Base-by-base conservation (phyloP, 345 rosid species). In the Aurinia saxatilis region DNA sequence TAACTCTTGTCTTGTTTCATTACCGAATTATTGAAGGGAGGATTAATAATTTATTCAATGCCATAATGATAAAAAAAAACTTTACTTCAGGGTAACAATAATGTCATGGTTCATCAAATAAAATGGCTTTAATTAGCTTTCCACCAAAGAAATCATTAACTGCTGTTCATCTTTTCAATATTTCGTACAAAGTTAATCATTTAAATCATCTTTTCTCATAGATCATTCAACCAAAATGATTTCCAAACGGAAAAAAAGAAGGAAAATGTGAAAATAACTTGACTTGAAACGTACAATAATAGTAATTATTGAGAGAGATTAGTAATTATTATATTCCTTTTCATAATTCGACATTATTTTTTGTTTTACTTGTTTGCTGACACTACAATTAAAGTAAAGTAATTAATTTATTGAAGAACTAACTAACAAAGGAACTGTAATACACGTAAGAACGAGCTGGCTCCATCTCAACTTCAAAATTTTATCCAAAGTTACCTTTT, bases 381-480 rank as follows among this genome's bases (percentile, higher is more conserved):
- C 40, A 45, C 19, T 13, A 38, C n/a, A 61, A 37, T 27, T 61
- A 70, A 61, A 53, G 39, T n/a, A 54, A 56, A 40, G 8, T 16
- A 5, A 55, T 12, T 37, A 33, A 71, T 33, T 71, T 4, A 6
- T 31, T 17, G 6, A 40, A 35, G 31, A 71, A 56, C 16, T 17
- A 48, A 63, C 49, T 17, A 64, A 50, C 41, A 21, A 71, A 71
- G 47, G 19, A 71, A 63, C 48, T 13, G 7, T 21, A 25, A 30
- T 54, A 70, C 69, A 56, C 59, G 63, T 56, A 21, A 40, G 69
- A 48, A 49, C 39, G n/a, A 6, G 65, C 14, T 56, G 69, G 45
- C 16, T 70, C 63, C 35, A 10, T 31, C 15, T 48, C 23, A 40
- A 12, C 36, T 55, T 71, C 65, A 48, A 71, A 56, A 27, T 3